Conservation (phyloP, 2,329 filamentous ascomycete genomes). For the Penicillium sp. region DNA sequence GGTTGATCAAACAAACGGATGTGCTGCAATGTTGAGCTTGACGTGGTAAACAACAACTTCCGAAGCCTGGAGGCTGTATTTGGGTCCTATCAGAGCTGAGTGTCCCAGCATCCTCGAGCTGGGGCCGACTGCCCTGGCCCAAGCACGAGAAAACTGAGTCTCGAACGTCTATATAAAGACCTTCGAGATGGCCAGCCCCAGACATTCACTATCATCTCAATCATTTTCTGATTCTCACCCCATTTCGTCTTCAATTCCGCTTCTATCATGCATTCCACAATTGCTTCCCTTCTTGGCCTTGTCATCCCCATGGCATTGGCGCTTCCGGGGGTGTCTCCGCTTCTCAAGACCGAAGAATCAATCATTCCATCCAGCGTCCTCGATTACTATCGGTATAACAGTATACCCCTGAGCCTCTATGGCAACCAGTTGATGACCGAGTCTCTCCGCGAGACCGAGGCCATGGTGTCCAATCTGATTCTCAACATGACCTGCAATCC, state of each 20-base stretch:
- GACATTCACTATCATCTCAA: not conserved
- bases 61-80: no score
- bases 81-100: not conserved
- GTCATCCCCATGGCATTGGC: not conserved
- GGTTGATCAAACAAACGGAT: no score
- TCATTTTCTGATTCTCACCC: no score
- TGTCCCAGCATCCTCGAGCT: not conserved
- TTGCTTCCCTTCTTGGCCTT: not conserved
- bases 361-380: not conserved
- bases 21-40: no score
- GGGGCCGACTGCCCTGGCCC: not conserved
- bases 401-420: not conserved
- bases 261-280: not conserved
- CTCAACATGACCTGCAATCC: not conserved
- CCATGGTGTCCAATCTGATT: not conserved
- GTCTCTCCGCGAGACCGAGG: not conserved
- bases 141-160: not conserved
- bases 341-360: not conserved
- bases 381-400: conserved; percentile 1
- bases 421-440: not conserved
- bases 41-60: no score
- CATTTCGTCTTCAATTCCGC: no score
- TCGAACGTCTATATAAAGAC: not conserved
- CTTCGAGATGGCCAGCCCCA: not conserved
- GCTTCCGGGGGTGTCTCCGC: not conserved